Evolutionary conservation across 2,329 filamentous ascomycete species (phyloP).

Genomic region (Diaporthe sp.): DNA sequence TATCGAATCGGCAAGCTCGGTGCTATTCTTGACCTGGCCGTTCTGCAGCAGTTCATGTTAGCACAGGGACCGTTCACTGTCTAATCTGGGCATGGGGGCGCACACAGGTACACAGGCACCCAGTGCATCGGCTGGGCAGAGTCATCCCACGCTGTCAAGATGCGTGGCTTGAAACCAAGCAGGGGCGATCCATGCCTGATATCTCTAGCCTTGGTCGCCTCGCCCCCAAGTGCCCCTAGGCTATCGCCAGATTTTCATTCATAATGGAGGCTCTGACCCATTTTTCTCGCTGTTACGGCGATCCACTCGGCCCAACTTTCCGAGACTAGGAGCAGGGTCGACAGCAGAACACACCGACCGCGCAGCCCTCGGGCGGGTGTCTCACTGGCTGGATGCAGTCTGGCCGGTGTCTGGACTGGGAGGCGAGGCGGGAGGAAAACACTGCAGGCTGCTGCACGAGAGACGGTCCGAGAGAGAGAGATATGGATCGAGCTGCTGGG

Average conservation of each 20-base stretch:
- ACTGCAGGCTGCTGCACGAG: conserved; percentile 11
- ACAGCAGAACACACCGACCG: conserved; percentile 26
- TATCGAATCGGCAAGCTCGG: conserved; percentile 27
- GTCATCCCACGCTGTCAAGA: conserved; percentile 31
- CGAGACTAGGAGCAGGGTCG: conserved; percentile 32
- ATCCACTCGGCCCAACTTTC: conserved; percentile 42
- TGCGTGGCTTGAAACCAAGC: conserved; percentile 24
- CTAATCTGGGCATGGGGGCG: conserved; percentile 11
- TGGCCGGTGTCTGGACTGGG: conserved; percentile 2
- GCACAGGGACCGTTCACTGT: conserved; percentile 5
- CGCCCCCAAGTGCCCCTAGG: conserved; percentile 12
- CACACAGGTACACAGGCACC: conserved; percentile 16
- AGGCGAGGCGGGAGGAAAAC: conserved; percentile 20
- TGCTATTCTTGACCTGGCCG: conserved; percentile 29
- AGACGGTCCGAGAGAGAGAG: background rate
- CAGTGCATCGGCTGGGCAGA: background rate
- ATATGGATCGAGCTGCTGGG: conserved; percentile 20
- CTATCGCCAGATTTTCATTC: conserved; percentile 34
- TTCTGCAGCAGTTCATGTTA: conserved; percentile 9
- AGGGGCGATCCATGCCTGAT: conserved; percentile 30
- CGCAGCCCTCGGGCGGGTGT: conserved; percentile 11
- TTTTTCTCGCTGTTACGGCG: conserved; percentile 28
- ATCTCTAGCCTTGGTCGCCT: conserved; percentile 22
- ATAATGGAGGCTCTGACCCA: conserved; percentile 25
- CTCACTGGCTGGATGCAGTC: conserved; percentile 6